phyloP scores from a whole-genome alignment of 1,284 basidiomycete genomes.

The Cutaneotrichosporon daszewskae region DNA sequence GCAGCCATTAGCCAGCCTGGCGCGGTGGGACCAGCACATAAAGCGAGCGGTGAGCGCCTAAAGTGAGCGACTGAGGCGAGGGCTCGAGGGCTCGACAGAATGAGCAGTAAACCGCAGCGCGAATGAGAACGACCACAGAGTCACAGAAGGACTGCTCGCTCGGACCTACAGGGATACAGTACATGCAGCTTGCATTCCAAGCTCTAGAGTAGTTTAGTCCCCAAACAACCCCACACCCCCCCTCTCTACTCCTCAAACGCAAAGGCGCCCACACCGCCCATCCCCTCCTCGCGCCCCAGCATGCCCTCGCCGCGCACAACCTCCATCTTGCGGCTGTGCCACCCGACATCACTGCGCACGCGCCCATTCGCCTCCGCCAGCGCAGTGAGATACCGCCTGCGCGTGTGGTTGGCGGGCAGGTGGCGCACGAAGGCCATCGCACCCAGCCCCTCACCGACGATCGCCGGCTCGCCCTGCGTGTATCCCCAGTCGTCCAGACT shows the following conservation, averaged over 20 bases:
- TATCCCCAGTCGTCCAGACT: constrained; percentile 13
- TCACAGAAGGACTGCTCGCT: no score
- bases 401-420: constrained; percentile 54
- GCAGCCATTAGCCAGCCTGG: no score
- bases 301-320: constrained; percentile 84
- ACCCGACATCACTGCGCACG: constrained; percentile 82
- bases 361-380: constrained; percentile 80
- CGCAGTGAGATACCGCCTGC: constrained; percentile 61
- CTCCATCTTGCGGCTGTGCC: constrained; percentile 98
- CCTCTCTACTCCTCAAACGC: constrained; percentile 64
- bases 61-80: no score
- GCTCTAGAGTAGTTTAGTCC: no score
- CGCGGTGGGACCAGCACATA: no score
- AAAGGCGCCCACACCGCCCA: constrained; percentile 89
- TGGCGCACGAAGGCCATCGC: constrained; percentile 34
- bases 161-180: no score
- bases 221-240: no score
- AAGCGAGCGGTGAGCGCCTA: no score
- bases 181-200: no score
- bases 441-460: constrained; percentile 10
- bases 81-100: no score
- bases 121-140: no score
- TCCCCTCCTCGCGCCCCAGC: constrained; percentile 82
- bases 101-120: no score
- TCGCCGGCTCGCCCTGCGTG: not conserved